Evolutionary conservation across 768 basidiomycete genomes (phyloP), one percentile per base, ranked within the genome.

Genomic region (Mycena polygramma): DNA sequence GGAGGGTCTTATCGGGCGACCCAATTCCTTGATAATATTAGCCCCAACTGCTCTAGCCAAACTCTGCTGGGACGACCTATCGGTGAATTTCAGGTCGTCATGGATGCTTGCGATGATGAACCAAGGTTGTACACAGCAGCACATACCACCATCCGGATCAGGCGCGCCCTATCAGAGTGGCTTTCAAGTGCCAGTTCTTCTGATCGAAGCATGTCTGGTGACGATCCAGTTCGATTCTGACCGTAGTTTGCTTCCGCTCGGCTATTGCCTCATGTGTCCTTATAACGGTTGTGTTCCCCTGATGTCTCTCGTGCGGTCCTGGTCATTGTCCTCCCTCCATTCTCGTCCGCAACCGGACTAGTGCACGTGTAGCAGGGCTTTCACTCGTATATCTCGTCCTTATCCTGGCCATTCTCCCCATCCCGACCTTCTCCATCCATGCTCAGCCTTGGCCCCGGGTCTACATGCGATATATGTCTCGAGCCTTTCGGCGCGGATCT

Each of bases 381-480:
- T 63, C 69, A 41, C 74, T 68, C 70, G 61, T 73, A 73, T 72
- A 63, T 73, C 57, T 58, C 66, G 70, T n/a, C 65, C 68, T 70
- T 73, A 73, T 73, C 75, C 73, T 75, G 70, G 77, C 66, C 74
- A 74, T 71, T 75, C 69, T 69, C 65, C 73, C 69, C 60, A 65
- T 73, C 75, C 71, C 78, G 77, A 73, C 73, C 73, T 69, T 73
- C 79, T 77, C 74, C 79, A 79, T 81, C 79, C 81, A 93, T 94
- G 93, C 86, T 94, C 75, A 87, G 86, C 78, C 78, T 92, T 78
- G 87, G 88, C 75, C 77, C 87, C 69, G 86, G 86, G 75, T 93
- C 92, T 75, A 83, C 84, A 57, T 94, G 92, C 85, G 92, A 94
- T 81, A 87, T 94, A 75, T 94, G 93, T 81, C 84, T 91, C 73